Percentiles rank a stretch among this genome's conserved stretches.
Evolutionary conservation across 768 basidiomycete species (phyloP).

Genomic region (Glaciozyma martinii): DNA sequence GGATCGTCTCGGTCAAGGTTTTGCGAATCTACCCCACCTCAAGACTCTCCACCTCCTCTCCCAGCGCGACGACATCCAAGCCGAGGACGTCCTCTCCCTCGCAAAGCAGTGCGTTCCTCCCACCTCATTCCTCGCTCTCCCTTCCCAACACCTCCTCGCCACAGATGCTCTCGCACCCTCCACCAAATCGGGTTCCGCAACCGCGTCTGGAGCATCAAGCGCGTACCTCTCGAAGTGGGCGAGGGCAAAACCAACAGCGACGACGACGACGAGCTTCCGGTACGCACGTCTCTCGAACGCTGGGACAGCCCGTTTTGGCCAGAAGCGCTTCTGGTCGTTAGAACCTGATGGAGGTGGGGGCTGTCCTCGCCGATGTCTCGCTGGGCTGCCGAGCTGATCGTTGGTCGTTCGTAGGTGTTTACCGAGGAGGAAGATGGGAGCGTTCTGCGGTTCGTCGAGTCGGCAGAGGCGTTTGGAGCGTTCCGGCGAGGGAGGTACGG

Average conservation of each 20-base stretch:
- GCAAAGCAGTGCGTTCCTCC: background rate
- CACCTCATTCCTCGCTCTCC: background rate
- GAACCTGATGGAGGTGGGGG: conserved; percentile 2
- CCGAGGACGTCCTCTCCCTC: background rate
- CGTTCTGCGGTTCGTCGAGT: conserved; percentile 20
- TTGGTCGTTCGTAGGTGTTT: background rate
- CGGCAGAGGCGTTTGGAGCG: conserved; percentile 25
- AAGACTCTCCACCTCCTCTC: conserved; percentile 21
- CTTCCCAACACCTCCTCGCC: background rate
- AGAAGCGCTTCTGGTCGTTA: conserved; percentile 18
- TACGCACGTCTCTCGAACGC: background rate
- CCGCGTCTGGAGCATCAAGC: conserved; percentile 26
- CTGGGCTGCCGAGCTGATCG: background rate
- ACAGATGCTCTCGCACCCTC: conserved; percentile 16
- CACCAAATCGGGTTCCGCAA: conserved; percentile 25
- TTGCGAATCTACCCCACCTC: conserved; percentile 3
- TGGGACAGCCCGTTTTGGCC: conserved; percentile 29
- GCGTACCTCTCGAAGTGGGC: background rate
- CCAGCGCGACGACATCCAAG: conserved; percentile 5
- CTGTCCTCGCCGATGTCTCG: background rate
- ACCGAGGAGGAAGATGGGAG: background rate
- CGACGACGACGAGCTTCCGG: background rate
- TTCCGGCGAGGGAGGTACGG: conserved; percentile 21
- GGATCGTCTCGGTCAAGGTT: conserved; percentile 4
- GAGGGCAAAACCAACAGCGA: background rate